phyloP scores from a whole-genome alignment of 352 stramenopile species.

The Globisporangium lucens region DNA sequence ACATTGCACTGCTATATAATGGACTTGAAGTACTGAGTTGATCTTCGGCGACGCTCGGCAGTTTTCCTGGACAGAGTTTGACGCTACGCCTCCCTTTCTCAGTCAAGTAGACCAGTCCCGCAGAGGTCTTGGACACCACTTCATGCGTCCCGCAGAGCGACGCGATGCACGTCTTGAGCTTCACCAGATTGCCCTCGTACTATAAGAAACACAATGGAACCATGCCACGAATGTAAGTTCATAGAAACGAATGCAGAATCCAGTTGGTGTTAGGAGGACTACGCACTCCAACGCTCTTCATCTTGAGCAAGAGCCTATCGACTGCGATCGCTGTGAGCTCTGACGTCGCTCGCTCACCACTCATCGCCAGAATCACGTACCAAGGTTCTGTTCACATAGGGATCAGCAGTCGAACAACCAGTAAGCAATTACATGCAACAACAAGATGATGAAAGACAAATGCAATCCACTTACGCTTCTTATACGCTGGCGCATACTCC shows the following conservation, averaged over 20 bases:
- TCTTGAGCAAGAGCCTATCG: conserved; percentile 41
- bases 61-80: conserved; percentile 37
- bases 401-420: neutral
- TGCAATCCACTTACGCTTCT: conserved; percentile 46
- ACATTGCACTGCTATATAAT: neutral
- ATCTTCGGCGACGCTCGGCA: conserved; percentile 1
- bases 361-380: conserved; percentile 64
- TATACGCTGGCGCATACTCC: conserved; percentile 48
- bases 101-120: conserved; percentile 52
- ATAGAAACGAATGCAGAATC: neutral
- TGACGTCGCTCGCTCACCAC: conserved; percentile 31
- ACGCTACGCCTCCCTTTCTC: conserved; percentile 48
- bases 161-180: conserved; percentile 55
- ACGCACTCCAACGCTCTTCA: conserved; percentile 50
- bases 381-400: conserved; percentile 52
- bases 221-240: neutral
- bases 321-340: conserved; percentile 35
- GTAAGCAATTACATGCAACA: neutral
- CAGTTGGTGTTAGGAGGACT: neutral
- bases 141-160: conserved; percentile 57
- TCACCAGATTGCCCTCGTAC: conserved; percentile 49
- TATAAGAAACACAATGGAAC: conserved; percentile 15
- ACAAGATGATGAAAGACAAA: neutral
- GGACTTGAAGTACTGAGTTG: neutral
- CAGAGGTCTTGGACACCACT: conserved; percentile 43